Conservation (phyloP, 208 protist species). For the Entamoeba dispar region DNA sequence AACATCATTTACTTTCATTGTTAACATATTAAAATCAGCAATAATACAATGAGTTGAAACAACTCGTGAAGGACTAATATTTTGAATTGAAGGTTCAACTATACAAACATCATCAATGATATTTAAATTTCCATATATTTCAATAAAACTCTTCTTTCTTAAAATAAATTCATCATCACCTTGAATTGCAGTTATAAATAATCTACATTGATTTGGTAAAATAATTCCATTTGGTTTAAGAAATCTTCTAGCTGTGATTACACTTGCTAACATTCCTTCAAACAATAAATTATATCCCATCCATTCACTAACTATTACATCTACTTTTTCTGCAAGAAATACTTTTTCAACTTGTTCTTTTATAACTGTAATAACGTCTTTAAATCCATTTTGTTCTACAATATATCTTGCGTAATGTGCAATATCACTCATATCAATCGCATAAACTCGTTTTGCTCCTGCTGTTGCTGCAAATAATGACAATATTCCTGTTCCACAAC, state of each 20-base stretch:
- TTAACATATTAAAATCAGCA: background rate
- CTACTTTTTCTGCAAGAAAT: conserved; percentile 41
- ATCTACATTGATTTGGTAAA: conserved; percentile 44
- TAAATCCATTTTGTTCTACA: conserved; percentile 25
- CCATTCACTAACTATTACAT: conserved; percentile 82
- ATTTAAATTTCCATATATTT: conserved; percentile 48
- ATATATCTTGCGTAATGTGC: background rate
- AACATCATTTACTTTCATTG: background rate
- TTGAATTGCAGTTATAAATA: background rate
- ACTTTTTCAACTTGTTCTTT: conserved; percentile 67
- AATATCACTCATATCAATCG: conserved; percentile 8
- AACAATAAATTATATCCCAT: conserved; percentile 84
- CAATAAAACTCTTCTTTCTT: conserved; percentile 48
- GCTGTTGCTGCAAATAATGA: conserved; percentile 74
- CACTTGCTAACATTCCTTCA: conserved; percentile 76
- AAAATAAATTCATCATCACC: conserved; percentile 26
- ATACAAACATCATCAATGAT: conserved; percentile 48
- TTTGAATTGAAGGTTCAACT: background rate
- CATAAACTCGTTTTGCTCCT: conserved; percentile 63
- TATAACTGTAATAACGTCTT: conserved; percentile 41
- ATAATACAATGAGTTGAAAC: background rate
- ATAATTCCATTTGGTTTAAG: conserved; percentile 39
- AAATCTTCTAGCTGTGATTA: conserved; percentile 62
- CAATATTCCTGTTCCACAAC: conserved; percentile 87
- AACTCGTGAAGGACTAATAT: background rate